A percentile compares a stretch with the other conserved stretches of the same genome.
phyloP scores from a whole-genome alignment of 139 green algal genomes.

The Deuterostichococcus epilithicus region DNA sequence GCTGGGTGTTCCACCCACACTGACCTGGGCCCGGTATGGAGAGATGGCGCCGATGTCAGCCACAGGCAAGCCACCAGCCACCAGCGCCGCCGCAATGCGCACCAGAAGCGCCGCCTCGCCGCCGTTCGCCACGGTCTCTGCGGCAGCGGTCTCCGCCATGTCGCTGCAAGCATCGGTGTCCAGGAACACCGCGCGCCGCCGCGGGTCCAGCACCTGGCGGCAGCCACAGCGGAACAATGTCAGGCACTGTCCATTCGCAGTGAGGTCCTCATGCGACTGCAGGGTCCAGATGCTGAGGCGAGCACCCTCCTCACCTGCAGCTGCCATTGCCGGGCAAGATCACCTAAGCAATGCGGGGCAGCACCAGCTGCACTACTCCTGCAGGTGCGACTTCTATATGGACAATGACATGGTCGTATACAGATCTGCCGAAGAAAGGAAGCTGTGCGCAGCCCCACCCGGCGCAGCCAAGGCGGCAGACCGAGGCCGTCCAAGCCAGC shows the following conservation, averaged over 20 bases:
- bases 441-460: too few relatives aligned
- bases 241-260: neutral
- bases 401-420: too few relatives aligned
- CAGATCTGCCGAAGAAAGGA: too few relatives aligned
- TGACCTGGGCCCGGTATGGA: constrained; percentile 75
- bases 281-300: too few relatives aligned
- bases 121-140: constrained; percentile 51
- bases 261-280: too few relatives aligned
- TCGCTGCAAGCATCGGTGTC: constrained; percentile 58
- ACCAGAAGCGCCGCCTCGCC: constrained; percentile 58
- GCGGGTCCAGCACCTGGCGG: constrained; percentile 52
- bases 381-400: too few relatives aligned
- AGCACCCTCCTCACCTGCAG: too few relatives aligned
- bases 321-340: too few relatives aligned
- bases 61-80: constrained; percentile 36
- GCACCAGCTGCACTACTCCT: too few relatives aligned
- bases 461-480: constrained; percentile 23
- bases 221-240: constrained; percentile 5
- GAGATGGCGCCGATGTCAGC: constrained; percentile 73
- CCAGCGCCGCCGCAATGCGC: constrained; percentile 45
- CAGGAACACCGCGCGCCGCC: constrained; percentile 70
- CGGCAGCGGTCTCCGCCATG: constrained; percentile 24
- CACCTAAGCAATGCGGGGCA: too few relatives aligned
- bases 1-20: neutral
- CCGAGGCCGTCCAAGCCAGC: neutral